Evolutionary conservation across 2,329 filamentous ascomycete genomes (phyloP).

Genomic region (Hymenoscyphus fraxineus): DNA sequence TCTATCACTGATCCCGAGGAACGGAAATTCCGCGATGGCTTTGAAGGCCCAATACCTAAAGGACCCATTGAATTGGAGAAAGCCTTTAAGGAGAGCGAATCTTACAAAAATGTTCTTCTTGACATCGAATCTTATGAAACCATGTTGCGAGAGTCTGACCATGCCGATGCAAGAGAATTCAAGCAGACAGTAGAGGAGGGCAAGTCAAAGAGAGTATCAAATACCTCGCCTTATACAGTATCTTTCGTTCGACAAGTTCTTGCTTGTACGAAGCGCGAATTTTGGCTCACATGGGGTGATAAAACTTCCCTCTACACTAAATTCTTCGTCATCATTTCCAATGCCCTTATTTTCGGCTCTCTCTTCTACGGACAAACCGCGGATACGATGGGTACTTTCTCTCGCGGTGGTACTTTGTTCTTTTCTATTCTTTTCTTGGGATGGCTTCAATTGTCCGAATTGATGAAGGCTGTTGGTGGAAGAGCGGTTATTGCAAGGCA

Average conservation of each 20-base stretch:
- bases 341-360: conserved; percentile 68
- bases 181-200: conserved; percentile 44
- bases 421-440: conserved; percentile 63
- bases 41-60: conserved; percentile 32
- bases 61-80: conserved; percentile 59
- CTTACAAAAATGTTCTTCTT: conserved; percentile 55
- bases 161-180: conserved; percentile 44
- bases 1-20: conserved; percentile 71
- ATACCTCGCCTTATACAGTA: conserved; percentile 67
- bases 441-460: conserved; percentile 72
- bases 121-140: conserved; percentile 39
- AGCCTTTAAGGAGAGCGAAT: conserved; percentile 60
- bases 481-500: conserved; percentile 66
- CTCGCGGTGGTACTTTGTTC: conserved; percentile 60
- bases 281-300: conserved; percentile 37
- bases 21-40: conserved; percentile 44
- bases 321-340: conserved; percentile 41
- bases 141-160: conserved; percentile 45
- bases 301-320: conserved; percentile 15
- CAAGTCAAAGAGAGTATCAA: conserved; percentile 55
- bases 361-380: conserved; percentile 68
- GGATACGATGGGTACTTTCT: conserved; percentile 59
- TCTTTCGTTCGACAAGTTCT: conserved; percentile 56
- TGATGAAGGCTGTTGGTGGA: conserved; percentile 71
- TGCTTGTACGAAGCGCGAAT: conserved; percentile 77